Base-by-base conservation (phyloP, 2,329 filamentous ascomycete species). In the Verticillium zaregamsianum region DNA sequence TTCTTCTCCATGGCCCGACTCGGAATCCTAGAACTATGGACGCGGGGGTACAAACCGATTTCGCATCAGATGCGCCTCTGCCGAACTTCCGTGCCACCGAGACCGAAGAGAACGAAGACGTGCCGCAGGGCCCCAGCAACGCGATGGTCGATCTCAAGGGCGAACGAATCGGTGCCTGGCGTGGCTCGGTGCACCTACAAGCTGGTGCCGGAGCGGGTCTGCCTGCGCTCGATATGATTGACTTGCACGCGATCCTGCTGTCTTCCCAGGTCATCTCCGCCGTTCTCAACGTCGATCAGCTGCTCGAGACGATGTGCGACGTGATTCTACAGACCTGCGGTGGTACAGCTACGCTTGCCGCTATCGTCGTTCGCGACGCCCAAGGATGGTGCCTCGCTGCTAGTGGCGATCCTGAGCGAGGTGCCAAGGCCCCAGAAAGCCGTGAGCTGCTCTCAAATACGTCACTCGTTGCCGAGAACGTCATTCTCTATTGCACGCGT, bases 201-300 rank as follows among this genome's bases (percentile, higher is more conserved):
- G 74, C 82, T 6, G 85, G 86, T 65, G 79, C 83, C 23, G 84
- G 83, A 3, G 85, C 80, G 39, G 87, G 88, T 12, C 80, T 93
- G 63, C 89, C 90, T 49, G 87, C 90, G 32, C 82, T 94, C 59
- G 91, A 94, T 75, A 93, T 94, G 88, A 88, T 94, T 70, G 91
- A 93, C 72, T 74, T 93, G 64, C 88, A 91, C 52, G 89, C 89
- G 28, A 93, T 94, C 62, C 79, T 94, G 15, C 87, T 91, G 67
- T 91, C 89, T 3, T 92, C 89, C 11, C 91, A 93, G 70, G 85
- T 93, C 54, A 88, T 94, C 54, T 93, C 90, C 5, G 93, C 90
- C 17, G 89, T 93, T 58, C 76, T 94, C 12, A 85, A 90, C 66
- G 85, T 93, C 14, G 90, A 93, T 65, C 85, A 89, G 68, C 81